These are phyloP conservation scores for Physcomitrellopsis africana DNA, from an alignment of 225 moss, liverwort and hornwort species.

Conservation along the genomic window DNA sequence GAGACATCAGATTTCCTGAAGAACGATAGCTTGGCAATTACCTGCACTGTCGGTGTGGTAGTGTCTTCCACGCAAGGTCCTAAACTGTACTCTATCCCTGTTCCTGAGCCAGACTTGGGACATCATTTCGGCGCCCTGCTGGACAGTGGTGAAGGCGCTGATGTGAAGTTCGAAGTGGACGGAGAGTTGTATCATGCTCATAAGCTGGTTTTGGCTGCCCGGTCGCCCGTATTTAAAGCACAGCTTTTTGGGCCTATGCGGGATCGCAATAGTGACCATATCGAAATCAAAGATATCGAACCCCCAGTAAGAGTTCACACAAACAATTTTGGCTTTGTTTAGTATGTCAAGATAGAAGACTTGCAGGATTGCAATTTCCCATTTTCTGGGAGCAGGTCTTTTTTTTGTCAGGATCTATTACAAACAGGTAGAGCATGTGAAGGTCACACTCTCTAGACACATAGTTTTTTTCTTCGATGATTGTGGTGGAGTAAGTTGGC, in stretches of 20 bases:
- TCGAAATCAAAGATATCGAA: conserved; percentile 91
- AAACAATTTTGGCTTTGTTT: conserved; percentile 5
- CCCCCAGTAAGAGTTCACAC: conserved; percentile 58
- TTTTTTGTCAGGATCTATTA: neutral
- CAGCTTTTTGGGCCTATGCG: conserved; percentile 96
- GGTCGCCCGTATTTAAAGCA: conserved; percentile 97
- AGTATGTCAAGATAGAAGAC: neutral
- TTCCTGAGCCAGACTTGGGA: conserved; percentile 92
- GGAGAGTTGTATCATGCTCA: conserved; percentile 91
- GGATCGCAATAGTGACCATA: conserved; percentile 86
- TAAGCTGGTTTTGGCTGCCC: conserved; percentile 88
- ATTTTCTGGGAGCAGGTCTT: neutral
- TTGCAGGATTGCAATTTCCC: neutral
- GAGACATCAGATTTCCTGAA: conserved; percentile 96
- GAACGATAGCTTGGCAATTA: conserved; percentile 96
- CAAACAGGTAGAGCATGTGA: too few relatives aligned
- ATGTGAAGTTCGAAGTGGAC: conserved; percentile 94
- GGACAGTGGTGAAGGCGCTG: conserved; percentile 86
- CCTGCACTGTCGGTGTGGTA: conserved; percentile 95
- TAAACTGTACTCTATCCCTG: conserved; percentile 71
- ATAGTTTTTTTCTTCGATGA: neutral
- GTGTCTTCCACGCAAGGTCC: conserved; percentile 91
- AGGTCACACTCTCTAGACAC: too few relatives aligned
- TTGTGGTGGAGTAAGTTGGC: conserved; percentile 3
- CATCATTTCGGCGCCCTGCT: conserved; percentile 86